These are phyloP conservation scores for Ambrosia artemisiifolia DNA, from an alignment of 129 eudicot genomes.

Conservation along the genomic window DNA sequence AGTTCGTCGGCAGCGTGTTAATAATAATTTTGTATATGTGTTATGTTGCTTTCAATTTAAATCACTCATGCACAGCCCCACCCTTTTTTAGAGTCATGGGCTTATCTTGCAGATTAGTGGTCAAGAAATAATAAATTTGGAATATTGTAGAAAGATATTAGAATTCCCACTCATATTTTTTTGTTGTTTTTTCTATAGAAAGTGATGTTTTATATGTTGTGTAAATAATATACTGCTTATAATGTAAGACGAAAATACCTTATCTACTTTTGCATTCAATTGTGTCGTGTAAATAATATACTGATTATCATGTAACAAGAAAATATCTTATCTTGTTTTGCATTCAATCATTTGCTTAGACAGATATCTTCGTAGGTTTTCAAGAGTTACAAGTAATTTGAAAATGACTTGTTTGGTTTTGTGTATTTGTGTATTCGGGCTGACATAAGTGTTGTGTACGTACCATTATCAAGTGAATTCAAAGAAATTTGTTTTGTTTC, in stretches of 20 bases:
- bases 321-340: too few species aligned
- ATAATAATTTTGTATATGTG: not conserved
- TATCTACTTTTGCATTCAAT: too few species aligned
- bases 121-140: not conserved
- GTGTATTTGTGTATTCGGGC: too few species aligned
- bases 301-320: not conserved
- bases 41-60: not conserved
- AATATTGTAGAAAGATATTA: conserved; percentile 10
- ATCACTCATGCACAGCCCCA: conserved; percentile 29
- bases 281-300: conserved; percentile 8
- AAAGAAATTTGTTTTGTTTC: too few species aligned
- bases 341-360: too few species aligned
- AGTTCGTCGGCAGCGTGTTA: conserved; percentile 37
- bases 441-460: too few species aligned
- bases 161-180: conserved; percentile 7
- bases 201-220: not conserved
- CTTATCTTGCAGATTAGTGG: conserved; percentile 14
- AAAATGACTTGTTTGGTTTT: too few species aligned
- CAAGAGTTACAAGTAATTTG: too few species aligned
- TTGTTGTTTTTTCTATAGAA: not conserved
- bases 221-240: conserved; percentile 13
- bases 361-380: too few species aligned
- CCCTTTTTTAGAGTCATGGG: conserved; percentile 22
- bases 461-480: too few species aligned
- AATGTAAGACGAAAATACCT: not conserved